These are phyloP conservation scores for Amaranthus tricolor DNA, from an alignment of 179 eudicot species.

Conservation along the genomic window DNA sequence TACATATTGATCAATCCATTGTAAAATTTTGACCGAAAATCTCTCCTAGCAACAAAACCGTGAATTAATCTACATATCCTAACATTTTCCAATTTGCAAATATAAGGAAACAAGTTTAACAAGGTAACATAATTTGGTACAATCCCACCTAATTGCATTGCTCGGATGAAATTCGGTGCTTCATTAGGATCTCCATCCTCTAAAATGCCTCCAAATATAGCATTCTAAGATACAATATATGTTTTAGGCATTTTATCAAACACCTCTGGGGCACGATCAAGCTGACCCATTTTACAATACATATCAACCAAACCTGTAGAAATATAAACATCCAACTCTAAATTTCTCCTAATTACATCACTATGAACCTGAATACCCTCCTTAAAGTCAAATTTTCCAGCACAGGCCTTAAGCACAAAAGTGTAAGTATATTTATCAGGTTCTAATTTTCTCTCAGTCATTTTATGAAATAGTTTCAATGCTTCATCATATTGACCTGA, in stretches of 20 bases:
- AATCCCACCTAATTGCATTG: constrained; percentile 45
- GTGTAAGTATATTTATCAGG: constrained; percentile 70
- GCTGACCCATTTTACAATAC: constrained; percentile 56
- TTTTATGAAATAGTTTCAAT: constrained; percentile 40
- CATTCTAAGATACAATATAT: constrained; percentile 70
- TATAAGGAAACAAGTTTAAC: constrained; percentile 71
- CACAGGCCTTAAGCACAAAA: constrained; percentile 62
- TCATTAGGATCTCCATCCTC: constrained; percentile 36
- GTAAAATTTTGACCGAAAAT: constrained; percentile 35
- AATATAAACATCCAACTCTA: constrained; percentile 55
- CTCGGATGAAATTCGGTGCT: constrained; percentile 33
- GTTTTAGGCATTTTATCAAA: constrained; percentile 47
- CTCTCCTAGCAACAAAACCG: constrained; percentile 52
- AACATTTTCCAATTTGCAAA: constrained; percentile 44
- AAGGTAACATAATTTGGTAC: constrained; percentile 59
- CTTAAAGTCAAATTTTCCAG: constrained; percentile 41
- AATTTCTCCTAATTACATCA: constrained; percentile 30
- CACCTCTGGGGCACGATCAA: constrained; percentile 10
- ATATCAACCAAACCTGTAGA: constrained; percentile 59
- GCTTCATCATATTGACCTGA: constrained; percentile 34
- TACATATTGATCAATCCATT: constrained; percentile 70
- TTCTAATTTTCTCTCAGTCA: constrained; percentile 33
- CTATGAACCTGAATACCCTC: constrained; percentile 49
- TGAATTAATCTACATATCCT: constrained; percentile 47
- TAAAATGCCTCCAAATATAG: constrained; percentile 58